Evolutionary conservation across 495 filamentous ascomycete genomes (phyloP).

Genomic region (Cudoniella acicularis): DNA sequence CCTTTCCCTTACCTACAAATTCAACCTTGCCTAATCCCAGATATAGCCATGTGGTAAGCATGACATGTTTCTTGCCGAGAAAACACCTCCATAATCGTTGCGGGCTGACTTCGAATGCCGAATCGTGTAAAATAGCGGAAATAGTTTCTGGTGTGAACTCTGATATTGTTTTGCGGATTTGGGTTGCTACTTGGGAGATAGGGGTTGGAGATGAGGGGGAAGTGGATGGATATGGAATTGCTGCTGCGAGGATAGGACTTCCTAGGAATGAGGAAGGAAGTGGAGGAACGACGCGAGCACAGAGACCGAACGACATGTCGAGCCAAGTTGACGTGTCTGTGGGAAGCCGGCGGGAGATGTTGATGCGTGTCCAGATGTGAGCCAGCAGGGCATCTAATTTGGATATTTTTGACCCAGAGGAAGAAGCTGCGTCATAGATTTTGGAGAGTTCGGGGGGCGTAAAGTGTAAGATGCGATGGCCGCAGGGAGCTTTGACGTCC

Average conservation of each 20-base stretch:
- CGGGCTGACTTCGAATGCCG: conserved; percentile 31
- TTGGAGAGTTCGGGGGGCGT: conserved; percentile 18
- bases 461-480: conserved; percentile 34
- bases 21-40: conserved; percentile 34
- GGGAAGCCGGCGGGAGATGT: conserved; percentile 28
- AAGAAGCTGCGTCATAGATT: conserved; percentile 19
- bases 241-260: conserved; percentile 28
- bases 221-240: conserved; percentile 8
- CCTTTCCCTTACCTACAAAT: conserved; percentile 25
- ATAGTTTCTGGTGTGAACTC: conserved; percentile 34
- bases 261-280: conserved; percentile 34
- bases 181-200: conserved; percentile 26
- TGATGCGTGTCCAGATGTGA: conserved; percentile 38
- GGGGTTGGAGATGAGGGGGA: background rate
- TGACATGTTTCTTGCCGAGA: conserved; percentile 31
- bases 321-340: conserved; percentile 28
- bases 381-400: conserved; percentile 36
- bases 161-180: conserved; percentile 28
- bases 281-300: conserved; percentile 29
- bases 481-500: conserved; percentile 26
- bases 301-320: conserved; percentile 32
- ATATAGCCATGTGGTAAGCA: conserved; percentile 39
- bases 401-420: conserved; percentile 21
- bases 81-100: conserved; percentile 39
- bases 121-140: conserved; percentile 30